These are phyloP conservation scores for Solanum pinnatisectum DNA, from an alignment of 257 asterid species.

Conservation along the genomic window DNA sequence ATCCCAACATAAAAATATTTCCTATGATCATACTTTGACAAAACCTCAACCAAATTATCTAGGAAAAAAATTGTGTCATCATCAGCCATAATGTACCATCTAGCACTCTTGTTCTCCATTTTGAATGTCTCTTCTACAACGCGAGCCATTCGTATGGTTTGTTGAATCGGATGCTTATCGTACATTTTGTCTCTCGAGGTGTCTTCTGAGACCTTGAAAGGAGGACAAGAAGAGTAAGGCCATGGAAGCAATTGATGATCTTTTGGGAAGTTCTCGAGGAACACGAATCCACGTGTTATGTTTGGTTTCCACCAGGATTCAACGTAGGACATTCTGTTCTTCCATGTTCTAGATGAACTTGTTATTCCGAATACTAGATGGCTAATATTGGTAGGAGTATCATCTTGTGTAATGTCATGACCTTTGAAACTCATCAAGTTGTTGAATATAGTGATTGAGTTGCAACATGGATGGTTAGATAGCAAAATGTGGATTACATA, in stretches of 20 bases:
- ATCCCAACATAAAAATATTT: conserved; percentile 38
- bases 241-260: conserved; percentile 13
- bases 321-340: not conserved
- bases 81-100: conserved; percentile 43
- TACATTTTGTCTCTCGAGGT: conserved; percentile 8
- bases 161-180: conserved; percentile 10
- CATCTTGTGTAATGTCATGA: not conserved
- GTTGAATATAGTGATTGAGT: not conserved
- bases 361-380: conserved; percentile 28
- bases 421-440: not conserved
- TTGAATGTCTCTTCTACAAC: conserved; percentile 22
- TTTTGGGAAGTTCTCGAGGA: conserved; percentile 15
- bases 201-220: conserved; percentile 22
- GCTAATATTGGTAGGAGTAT: conserved; percentile 12
- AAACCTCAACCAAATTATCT: conserved; percentile 30
- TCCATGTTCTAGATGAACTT: conserved; percentile 18
- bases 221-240: conserved; percentile 16
- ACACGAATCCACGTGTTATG: conserved; percentile 18
- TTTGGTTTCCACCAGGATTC: conserved; percentile 40
- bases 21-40: conserved; percentile 33
- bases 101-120: conserved; percentile 1
- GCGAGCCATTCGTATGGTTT: conserved; percentile 15
- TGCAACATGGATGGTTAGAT: not conserved
- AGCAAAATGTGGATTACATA: conserved; percentile 1
- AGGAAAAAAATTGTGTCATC: conserved; percentile 38